Percentiles rank a stretch among this genome's conserved stretches.
These are phyloP conservation scores for Pseudogymnoascus sp. DNA, from an alignment of 2,329 filamentous ascomycete genomes.

Conservation along the genomic window DNA sequence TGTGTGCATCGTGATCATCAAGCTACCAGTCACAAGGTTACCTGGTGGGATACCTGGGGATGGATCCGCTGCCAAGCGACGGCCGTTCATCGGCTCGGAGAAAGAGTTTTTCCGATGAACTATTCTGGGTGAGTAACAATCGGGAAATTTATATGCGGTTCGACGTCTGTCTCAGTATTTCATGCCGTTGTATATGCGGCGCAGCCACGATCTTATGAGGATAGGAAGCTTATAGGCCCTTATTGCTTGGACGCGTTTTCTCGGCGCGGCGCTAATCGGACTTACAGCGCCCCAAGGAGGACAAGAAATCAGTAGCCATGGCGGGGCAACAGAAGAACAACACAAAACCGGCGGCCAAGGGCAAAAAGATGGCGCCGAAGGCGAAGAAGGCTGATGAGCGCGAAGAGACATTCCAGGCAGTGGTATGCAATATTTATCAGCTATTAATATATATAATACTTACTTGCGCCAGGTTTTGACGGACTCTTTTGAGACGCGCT, in stretches of 20 bases:
- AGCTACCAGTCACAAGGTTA: constrained; percentile 3
- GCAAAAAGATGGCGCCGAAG: constrained; percentile 23
- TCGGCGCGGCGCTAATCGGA: not conserved
- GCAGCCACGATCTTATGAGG: not conserved
- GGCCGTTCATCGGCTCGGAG: constrained; percentile 4
- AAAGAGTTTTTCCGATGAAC: constrained; percentile 9
- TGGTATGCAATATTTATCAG: constrained; percentile 22
- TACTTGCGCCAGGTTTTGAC: constrained; percentile 63
- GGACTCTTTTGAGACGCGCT: constrained; percentile 90
- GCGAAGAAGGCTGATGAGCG: constrained; percentile 26
- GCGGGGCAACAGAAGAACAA: constrained; percentile 8
- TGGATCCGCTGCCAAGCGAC: constrained; percentile 5
- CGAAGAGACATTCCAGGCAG: constrained; percentile 30
- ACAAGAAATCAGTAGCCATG: constrained; percentile 8
- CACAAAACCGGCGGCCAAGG: constrained; percentile 18
- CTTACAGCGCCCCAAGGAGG: not conserved
- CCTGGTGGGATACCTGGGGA: constrained; percentile 3
- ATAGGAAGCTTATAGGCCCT: not conserved
- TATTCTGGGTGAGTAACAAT: constrained; percentile 10
- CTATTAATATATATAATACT: constrained; percentile 12
- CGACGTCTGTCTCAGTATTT: not conserved
- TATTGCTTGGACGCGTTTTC: constrained; percentile 2
- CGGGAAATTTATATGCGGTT: constrained; percentile 8
- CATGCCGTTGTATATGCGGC: not conserved
- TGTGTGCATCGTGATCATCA: constrained; percentile 4